Conservation (phyloP, 106 monocot species). For the Dioscorea alata region DNA sequence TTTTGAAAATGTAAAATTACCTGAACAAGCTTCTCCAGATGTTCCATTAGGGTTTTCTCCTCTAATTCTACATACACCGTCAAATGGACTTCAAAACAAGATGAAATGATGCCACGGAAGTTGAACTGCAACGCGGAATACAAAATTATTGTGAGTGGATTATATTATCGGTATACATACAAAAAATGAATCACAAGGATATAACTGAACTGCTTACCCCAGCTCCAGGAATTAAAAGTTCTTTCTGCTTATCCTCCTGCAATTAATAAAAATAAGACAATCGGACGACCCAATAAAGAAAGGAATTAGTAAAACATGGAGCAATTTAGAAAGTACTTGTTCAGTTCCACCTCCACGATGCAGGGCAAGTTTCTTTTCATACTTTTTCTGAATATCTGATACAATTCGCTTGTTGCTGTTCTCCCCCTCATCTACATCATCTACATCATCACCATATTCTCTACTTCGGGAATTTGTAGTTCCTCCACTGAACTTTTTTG, state of each 20-base stretch:
- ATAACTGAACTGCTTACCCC: conserved; percentile 46
- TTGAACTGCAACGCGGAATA: conserved; percentile 67
- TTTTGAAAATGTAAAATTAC: conserved; percentile 19
- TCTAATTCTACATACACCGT: conserved; percentile 91
- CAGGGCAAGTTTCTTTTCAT: conserved; percentile 75
- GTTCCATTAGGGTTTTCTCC: conserved; percentile 96
- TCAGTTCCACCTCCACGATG: conserved; percentile 50
- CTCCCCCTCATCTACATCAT: conserved; percentile 57
- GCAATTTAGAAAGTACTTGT: conserved; percentile 31
- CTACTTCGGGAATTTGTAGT: conserved; percentile 35
- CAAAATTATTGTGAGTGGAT: not conserved
- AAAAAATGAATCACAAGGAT: not conserved
- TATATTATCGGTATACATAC: not conserved
- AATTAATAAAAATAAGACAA: conserved; percentile 8
- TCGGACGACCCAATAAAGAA: conserved; percentile 10
- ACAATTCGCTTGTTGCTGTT: conserved; percentile 52
- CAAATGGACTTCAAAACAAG: conserved; percentile 94
- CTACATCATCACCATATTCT: conserved; percentile 61
- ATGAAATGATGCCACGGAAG: conserved; percentile 95
- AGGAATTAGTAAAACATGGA: not conserved
- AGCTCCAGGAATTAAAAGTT: conserved; percentile 59
- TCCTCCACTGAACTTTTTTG: conserved; percentile 91
- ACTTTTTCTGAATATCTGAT: conserved; percentile 88
- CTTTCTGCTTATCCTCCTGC: conserved; percentile 76
- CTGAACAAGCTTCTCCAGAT: conserved; percentile 98